phyloP scores from a whole-genome alignment of 2,329 filamentous ascomycete species.

The Pyrenochaeta sp. region DNA sequence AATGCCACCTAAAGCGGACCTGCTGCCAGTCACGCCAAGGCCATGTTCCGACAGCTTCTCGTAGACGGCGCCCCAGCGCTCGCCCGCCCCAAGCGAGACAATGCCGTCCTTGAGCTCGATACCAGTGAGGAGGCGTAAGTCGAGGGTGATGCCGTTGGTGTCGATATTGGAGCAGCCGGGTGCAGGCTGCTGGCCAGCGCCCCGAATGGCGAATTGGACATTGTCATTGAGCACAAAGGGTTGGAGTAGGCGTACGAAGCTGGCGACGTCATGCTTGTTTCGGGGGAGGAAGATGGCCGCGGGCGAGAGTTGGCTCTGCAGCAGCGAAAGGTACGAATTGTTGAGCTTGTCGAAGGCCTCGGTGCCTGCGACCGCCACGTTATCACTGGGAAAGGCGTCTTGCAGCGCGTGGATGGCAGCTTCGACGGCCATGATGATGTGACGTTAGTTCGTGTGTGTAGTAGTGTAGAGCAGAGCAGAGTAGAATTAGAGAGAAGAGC shows the following conservation, averaged over 20 bases:
- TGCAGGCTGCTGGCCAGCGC: constrained; percentile 10
- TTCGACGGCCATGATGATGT: not conserved
- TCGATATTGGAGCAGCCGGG: constrained; percentile 9
- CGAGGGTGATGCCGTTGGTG: constrained; percentile 6
- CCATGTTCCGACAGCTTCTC: constrained; percentile 7
- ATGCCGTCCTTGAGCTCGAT: constrained; percentile 6
- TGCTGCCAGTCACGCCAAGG: constrained; percentile 11
- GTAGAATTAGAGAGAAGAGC: no score
- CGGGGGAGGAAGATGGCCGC: constrained; percentile 6
- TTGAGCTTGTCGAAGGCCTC: constrained; percentile 5
- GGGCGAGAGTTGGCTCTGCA: constrained; percentile 2
- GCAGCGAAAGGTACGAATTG: constrained; percentile 3
- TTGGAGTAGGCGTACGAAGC: constrained; percentile 2
- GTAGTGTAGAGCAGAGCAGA: no score
- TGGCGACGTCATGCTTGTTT: constrained; percentile 4
- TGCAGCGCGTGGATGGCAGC: not conserved
- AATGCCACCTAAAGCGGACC: constrained; percentile 5
- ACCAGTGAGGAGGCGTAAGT: constrained; percentile 3
- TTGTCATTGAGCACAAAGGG: constrained; percentile 2
- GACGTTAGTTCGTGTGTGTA: no score
- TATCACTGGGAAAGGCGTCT: not conserved
- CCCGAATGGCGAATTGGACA: constrained; percentile 1
- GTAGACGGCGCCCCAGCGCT: constrained; percentile 9
- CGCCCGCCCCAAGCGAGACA: constrained; percentile 8
- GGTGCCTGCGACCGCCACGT: not conserved